Evolutionary conservation across 148 eudicot genomes (phyloP).

Genomic region (Oxyria digyna): DNA sequence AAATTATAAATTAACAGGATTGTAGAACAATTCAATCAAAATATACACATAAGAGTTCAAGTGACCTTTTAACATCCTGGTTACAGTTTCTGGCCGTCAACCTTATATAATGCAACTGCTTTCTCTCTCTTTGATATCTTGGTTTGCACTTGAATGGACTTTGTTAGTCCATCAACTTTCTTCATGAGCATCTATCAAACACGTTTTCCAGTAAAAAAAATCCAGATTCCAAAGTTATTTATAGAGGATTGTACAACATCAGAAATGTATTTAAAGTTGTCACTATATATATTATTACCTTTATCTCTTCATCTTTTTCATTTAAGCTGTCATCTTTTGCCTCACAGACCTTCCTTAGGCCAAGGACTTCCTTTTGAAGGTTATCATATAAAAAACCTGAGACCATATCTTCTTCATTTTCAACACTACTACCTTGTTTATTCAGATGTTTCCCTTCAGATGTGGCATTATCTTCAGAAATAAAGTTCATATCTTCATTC

Average conservation of each 20-base stretch:
- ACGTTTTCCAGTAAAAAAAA: not conserved
- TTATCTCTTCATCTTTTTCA: slow-evolving; percentile 70
- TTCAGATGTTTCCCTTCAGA: not conserved
- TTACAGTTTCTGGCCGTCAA: slow-evolving; percentile 28
- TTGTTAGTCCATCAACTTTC: slow-evolving; percentile 62
- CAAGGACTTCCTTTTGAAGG: slow-evolving; percentile 80
- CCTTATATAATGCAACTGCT: slow-evolving; percentile 23
- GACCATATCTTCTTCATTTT: slow-evolving; percentile 62
- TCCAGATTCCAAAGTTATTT: not conserved
- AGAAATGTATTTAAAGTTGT: not conserved
- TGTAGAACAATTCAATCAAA: not conserved
- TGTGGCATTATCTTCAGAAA: not conserved
- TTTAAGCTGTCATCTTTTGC: slow-evolving; percentile 37
- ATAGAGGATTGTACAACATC: not conserved
- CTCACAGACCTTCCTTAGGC: slow-evolving; percentile 55
- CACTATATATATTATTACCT: slow-evolving; percentile 23
- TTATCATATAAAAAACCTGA: slow-evolving; percentile 80
- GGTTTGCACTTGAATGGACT: slow-evolving; percentile 50
- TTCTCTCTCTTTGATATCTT: slow-evolving; percentile 59
- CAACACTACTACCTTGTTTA: slow-evolving; percentile 13
- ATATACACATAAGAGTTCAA: not conserved
- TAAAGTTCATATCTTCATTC: slow-evolving; percentile 41
- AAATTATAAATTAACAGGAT: not conserved
- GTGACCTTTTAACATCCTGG: not conserved
- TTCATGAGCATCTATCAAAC: slow-evolving; percentile 44